Evolutionary conservation across 2,329 filamentous ascomycete genomes (phyloP), one percentile per base, ranked within the genome.

Genomic region (Whalleya microplaca): DNA sequence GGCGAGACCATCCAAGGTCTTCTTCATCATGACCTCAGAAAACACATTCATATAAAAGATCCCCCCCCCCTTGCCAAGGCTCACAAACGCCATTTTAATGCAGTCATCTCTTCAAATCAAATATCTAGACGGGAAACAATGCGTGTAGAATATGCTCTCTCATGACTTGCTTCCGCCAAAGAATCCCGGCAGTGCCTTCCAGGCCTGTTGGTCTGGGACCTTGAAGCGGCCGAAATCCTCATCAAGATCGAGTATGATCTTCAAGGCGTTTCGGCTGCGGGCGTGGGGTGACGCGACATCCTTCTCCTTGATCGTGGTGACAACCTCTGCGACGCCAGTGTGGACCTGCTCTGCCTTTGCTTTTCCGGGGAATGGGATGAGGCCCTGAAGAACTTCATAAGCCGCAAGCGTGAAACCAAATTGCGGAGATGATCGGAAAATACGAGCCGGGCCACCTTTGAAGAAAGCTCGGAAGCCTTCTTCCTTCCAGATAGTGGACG

Each of bases 381-480:
- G 51, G 59, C 81, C 90, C 77, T 97, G 92, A 48, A 99, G 80
- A 40, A 99, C 83, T 76, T 99, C 95, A 75, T 98, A 99, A 43
- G 91, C 90, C 2, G 95, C 95, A 21, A 99, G 86, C 0, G 95
- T 99, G 80, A 98, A 98, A 63, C 95, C 95, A 73, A 99, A 99
- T 73, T 99, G 95, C 16, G 95, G 95, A 12, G 92, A 97, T 0
- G 92, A 97, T 69, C 95, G 89, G 73, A 98, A 77, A 70, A 99
- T 96, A 80, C 95, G 91, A 8, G 95, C 95, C 1, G 94, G 93
- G 1, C 95, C 95, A 65, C 95, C 95, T 82, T 98, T 98, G 87
- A 98, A 99, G 82, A 99, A 99, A 21, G 95, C 95, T 62, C 84
- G 86, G 84, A 97, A 94, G 10, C 95, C 95, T 76, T 99, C 95